Conservation (phyloP, 2,329 filamentous ascomycete species). For the Fusarium keratoplasticum region DNA sequence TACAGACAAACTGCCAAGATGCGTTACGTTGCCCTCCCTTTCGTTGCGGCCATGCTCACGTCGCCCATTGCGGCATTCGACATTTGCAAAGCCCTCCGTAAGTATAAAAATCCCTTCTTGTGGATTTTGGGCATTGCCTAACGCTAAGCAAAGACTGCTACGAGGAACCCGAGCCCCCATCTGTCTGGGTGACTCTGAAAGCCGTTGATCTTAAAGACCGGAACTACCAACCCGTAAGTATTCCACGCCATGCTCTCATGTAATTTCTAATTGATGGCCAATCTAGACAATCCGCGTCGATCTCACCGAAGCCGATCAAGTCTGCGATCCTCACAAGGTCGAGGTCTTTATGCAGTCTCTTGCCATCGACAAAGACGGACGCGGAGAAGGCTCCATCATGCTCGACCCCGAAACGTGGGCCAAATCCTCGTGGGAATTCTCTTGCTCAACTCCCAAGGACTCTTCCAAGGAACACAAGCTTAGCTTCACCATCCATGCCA, state of each 20-base stretch:
- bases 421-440: background rate
- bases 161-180: background rate
- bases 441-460: background rate
- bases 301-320: background rate
- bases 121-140: background rate
- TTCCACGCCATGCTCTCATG: background rate
- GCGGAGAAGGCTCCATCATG: background rate
- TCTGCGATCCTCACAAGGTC: background rate
- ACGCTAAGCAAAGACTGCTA: background rate
- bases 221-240: background rate
- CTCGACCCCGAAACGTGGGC: background rate
- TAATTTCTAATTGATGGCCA: background rate
- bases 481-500: background rate
- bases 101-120: background rate
- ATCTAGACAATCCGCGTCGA: background rate
- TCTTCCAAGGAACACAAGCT: slow-evolving; percentile 5
- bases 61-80: background rate
- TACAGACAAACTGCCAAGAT: background rate
- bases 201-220: background rate
- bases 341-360: background rate
- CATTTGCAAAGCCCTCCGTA: background rate
- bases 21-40: background rate
- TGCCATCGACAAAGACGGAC: background rate
- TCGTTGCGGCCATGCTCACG: background rate
- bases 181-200: background rate